A percentile compares a stretch with the other conserved stretches of the same genome.
Evolutionary conservation across 2,329 filamentous ascomycete species (phyloP).

Genomic region (Erysiphe neolycopersici): DNA sequence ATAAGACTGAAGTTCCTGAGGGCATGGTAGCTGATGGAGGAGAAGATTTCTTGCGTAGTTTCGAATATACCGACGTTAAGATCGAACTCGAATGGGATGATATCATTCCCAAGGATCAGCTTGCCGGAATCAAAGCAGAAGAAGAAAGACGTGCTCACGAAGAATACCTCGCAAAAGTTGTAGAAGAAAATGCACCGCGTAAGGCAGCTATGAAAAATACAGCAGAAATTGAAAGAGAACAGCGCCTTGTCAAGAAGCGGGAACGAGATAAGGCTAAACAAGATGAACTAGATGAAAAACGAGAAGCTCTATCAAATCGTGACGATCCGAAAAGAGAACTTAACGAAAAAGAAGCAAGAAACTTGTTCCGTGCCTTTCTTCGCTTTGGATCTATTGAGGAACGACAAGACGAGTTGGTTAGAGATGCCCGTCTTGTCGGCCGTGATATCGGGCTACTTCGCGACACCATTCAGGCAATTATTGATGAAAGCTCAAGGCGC

Average conservation of each 20-base stretch:
- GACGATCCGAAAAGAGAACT: slow-evolving; percentile 73
- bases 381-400: slow-evolving; percentile 79
- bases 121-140: slow-evolving; percentile 70
- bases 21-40: slow-evolving; percentile 87
- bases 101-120: slow-evolving; percentile 82
- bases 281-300: slow-evolving; percentile 33
- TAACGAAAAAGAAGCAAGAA: slow-evolving; percentile 75
- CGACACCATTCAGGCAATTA: slow-evolving; percentile 39
- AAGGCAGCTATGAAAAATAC: slow-evolving; percentile 33
- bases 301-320: slow-evolving; percentile 47
- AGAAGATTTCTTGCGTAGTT: slow-evolving; percentile 75
- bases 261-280: slow-evolving; percentile 40
- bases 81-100: slow-evolving; percentile 95
- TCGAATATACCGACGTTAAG: slow-evolving; percentile 93
- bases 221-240: slow-evolving; percentile 33
- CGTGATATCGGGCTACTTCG: slow-evolving; percentile 62
- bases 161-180: slow-evolving; percentile 52
- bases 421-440: slow-evolving; percentile 59
- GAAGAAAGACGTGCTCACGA: slow-evolving; percentile 68
- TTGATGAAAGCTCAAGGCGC: slow-evolving; percentile 41
- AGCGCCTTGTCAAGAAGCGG: slow-evolving; percentile 37
- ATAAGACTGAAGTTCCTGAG: slow-evolving; percentile 85
- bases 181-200: slow-evolving; percentile 67
- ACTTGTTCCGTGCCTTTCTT: slow-evolving; percentile 73
- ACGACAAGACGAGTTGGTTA: slow-evolving; percentile 61